Evolutionary conservation across 371 early-diverging fungal genomes (phyloP), one percentile per base, ranked within the genome.

Genomic region (Mucor irregularis): DNA sequence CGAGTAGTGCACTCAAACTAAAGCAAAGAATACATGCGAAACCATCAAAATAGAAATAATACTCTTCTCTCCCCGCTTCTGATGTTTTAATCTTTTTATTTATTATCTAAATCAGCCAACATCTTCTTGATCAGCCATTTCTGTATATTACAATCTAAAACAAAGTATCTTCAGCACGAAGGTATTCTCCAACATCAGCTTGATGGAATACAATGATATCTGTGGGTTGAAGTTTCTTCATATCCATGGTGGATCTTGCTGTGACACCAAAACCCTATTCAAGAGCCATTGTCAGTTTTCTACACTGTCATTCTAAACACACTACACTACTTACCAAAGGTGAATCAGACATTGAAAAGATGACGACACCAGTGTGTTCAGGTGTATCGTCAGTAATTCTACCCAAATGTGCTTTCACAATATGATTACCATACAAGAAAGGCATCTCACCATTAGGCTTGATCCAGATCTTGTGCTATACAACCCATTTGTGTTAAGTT

Each of bases 401-500:
- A 33, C 93, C 94, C 55, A 99, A 76, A 73, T 99, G 99, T 19
- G 98, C 96, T 78, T 97, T 99, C 54, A 98, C 89, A 28, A 99
- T 88, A 71, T 99, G 94, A 84, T 99, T 99, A 29, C 99, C 99
- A 71, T 99, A 99, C 62, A 99, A 68, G 82, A 92, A 98, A 19
- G 98, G 94, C 99, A 98, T 99, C 76, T 99, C 99, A 56, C 99
- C 99, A 69, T 91, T 95, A 34, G 94, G 94, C 78, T 99, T 99
- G 49, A 99, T 90, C 98, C 99, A 99, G 38, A 99, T 90, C 46
- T 75, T 78, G 53, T 78, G 63, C 78, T 73, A 53, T 9, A 30
- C 5, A 14, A 25, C 5, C n/a, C 11, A n/a, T 39, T 21, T 21
- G 9, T 6, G 3, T 39, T 21, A 5, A 21, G 8, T 39, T 21